A percentile compares a stretch with the other conserved stretches of the same genome.
phyloP scores from a whole-genome alignment of 2,329 filamentous ascomycete genomes.

The Penicillium vulpinum region DNA sequence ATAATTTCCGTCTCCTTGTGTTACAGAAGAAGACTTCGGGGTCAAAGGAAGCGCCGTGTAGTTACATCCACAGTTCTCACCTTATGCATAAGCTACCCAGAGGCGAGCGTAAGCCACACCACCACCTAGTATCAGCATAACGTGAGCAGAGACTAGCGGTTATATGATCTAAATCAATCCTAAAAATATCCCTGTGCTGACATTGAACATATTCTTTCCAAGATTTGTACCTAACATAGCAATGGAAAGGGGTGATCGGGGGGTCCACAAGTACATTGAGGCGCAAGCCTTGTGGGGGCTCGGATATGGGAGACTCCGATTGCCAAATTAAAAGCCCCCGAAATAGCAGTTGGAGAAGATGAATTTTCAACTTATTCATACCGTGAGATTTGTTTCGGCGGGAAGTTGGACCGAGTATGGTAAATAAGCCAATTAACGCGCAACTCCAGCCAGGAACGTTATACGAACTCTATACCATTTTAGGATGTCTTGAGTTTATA shows the following conservation, averaged over 20 bases:
- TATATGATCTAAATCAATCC: background rate
- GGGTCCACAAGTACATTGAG: background rate
- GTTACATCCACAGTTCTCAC: background rate
- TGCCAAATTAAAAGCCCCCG: background rate
- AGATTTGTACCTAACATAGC: background rate
- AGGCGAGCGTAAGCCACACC: background rate
- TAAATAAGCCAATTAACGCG: too few species aligned
- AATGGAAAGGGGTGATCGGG: background rate
- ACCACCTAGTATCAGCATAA: background rate
- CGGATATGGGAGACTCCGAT: background rate
- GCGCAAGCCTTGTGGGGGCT: background rate
- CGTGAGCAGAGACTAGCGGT: background rate
- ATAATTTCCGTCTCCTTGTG: background rate
- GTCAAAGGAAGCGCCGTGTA: background rate
- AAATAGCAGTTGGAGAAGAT: background rate
- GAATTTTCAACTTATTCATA: background rate
- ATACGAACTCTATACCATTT: background rate
- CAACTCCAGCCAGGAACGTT: background rate
- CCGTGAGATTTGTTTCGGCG: background rate
- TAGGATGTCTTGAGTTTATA: background rate
- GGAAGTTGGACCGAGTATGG: background rate
- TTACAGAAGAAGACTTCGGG: background rate
- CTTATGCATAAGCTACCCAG: background rate
- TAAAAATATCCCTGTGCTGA: background rate
- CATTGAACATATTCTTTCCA: background rate